Base-by-base conservation (phyloP, 2,329 filamentous ascomycete species). In the Juglanconis sp. region DNA sequence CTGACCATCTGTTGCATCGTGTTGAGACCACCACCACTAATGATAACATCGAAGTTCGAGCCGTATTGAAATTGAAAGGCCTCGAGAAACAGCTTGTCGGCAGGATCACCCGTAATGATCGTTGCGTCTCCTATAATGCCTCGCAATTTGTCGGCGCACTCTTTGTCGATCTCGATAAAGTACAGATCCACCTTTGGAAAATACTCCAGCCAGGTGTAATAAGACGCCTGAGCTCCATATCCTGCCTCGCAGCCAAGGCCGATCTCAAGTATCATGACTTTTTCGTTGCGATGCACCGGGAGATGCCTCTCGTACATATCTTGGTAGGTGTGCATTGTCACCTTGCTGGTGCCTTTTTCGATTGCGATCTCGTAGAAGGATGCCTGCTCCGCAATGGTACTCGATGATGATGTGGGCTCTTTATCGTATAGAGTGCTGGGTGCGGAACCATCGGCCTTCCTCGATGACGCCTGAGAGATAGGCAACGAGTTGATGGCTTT, bases 301-400 rank as follows among this genome's bases (percentile, higher is more conserved):
- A 77, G 68, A 40, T 76, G 73, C 59, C 73, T 74, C 51, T 77
- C 70, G 65, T 77, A 76, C 71, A 78, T 73, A 61, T 72, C 66
- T 31, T 76, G 71, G 57, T 77, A 77, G 32, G 70, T 68, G 64
- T 76, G 74, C 2, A 58, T 60, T 8, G 70, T 73, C n/a, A 76
- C 74, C 60, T 76, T 76, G 65, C 77, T 73, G 5, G 74, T 74
- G 36, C 72, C 74, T 60, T 76, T 67, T 24, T 72, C 71, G 13
- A 67, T 62, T 5, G 71, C 74, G 50, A 77, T 68, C 15, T 75
- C 70, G 54, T 70, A 68, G 64, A 54, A 54, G 4, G 49, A 52
- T 9, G 34, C 5, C 10, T 30, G 34, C 34, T 52, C 32, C 34
- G 24, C 24, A 24, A 24, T 24, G 24, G 24, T 24, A 24, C 24